phyloP scores from a whole-genome alignment of 2,329 filamentous ascomycete genomes.

The Fusarium tricinctum region DNA sequence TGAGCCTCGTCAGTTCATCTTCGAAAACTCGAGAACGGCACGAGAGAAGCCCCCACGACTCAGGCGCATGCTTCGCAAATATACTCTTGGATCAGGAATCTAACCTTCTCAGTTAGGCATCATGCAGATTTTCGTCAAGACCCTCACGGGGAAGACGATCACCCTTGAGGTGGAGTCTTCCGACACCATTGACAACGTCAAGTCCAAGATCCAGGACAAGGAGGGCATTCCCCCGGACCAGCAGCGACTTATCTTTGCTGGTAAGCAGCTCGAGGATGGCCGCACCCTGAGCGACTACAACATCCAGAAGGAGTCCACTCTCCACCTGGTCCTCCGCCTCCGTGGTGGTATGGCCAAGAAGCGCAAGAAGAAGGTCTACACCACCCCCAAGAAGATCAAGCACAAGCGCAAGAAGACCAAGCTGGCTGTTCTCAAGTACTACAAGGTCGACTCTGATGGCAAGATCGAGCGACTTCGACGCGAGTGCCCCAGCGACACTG shows the following conservation, averaged over 20 bases:
- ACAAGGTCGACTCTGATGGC: constrained; percentile 99
- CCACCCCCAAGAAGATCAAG: constrained; percentile 99
- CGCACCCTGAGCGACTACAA: constrained; percentile 99
- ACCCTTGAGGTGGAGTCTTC: constrained; percentile 99
- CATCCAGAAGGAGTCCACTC: constrained; percentile 99
- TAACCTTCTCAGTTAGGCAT: constrained; percentile 69
- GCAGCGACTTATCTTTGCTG: constrained; percentile 99
- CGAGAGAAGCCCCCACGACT: constrained; percentile 14
- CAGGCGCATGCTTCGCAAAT: constrained; percentile 13
- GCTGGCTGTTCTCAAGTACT: constrained; percentile 99
- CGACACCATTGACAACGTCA: constrained; percentile 99
- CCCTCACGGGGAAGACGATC: constrained; percentile 99
- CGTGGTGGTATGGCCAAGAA: constrained; percentile 97
- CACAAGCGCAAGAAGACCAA: constrained; percentile 99
- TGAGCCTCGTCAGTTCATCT: constrained; percentile 23
- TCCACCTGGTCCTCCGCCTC: constrained; percentile 97
- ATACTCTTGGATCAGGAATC: constrained; percentile 48
- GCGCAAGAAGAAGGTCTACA: constrained; percentile 99
- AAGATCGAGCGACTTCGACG: constrained; percentile 99
- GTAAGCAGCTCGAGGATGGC: constrained; percentile 99
- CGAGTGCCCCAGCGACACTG: constrained; percentile 94
- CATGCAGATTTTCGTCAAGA: constrained; percentile 85
- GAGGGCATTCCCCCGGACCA: constrained; percentile 99
- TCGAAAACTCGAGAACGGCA: constrained; percentile 29
- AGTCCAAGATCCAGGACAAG: constrained; percentile 99